Conservation (phyloP, 2,329 filamentous ascomycete genomes). For the Epicoccum sorghinum region DNA sequence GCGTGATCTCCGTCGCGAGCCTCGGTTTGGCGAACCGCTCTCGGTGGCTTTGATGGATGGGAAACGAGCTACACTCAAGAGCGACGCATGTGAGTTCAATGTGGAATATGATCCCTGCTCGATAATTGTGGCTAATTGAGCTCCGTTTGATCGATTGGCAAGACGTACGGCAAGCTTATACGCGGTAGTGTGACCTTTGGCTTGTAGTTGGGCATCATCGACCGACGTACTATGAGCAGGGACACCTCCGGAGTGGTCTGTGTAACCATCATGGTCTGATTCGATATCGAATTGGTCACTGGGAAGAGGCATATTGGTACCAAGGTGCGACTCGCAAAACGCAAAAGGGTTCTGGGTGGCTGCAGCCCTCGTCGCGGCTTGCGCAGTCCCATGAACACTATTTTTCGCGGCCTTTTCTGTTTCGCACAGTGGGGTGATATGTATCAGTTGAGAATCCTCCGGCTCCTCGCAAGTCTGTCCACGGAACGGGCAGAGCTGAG, state of each 20-base stretch:
- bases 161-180: slow-evolving; percentile 35
- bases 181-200: slow-evolving; percentile 26
- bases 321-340: slow-evolving; percentile 28
- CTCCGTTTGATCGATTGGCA: slow-evolving; percentile 41
- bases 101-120: slow-evolving; percentile 52
- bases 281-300: slow-evolving; percentile 4
- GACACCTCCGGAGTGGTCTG: slow-evolving; percentile 2
- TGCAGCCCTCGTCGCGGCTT: slow-evolving; percentile 11
- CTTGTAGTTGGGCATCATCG: slow-evolving; percentile 22
- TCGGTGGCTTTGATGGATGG: slow-evolving; percentile 23
- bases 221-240: slow-evolving; percentile 6
- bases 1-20: slow-evolving; percentile 21
- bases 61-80: slow-evolving; percentile 28
- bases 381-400: slow-evolving; percentile 12
- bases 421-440: slow-evolving; percentile 14
- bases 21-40: slow-evolving; percentile 23
- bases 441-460: slow-evolving; percentile 11
- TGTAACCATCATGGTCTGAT: slow-evolving; percentile 24
- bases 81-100: slow-evolving; percentile 43
- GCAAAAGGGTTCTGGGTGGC: slow-evolving; percentile 24
- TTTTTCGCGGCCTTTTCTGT: slow-evolving; percentile 17
- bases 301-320: slow-evolving; percentile 12
- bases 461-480: slow-evolving; percentile 19
- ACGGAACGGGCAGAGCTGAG: slow-evolving; percentile 8
- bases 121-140: slow-evolving; percentile 52